Base-by-base conservation (phyloP, 2,329 filamentous ascomycete species). In the Fusarium subtropicale region DNA sequence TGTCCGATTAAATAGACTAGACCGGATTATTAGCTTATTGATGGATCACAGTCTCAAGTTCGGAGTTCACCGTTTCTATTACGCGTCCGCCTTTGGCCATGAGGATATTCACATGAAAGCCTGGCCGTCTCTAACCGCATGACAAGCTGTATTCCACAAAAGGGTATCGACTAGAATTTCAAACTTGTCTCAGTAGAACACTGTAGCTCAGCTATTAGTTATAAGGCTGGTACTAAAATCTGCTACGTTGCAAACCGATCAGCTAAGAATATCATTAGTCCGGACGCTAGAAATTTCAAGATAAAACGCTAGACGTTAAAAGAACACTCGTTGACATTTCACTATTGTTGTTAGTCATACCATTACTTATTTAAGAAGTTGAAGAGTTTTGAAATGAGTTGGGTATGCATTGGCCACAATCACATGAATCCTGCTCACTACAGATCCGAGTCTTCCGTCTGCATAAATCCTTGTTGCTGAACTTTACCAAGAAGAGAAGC, bases 401-500 rank as follows among this genome's bases (percentile, higher is more conserved):
- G 16, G 26, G 9, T 2, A 46, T 30, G 42, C 42, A 46, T 46
- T 13, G 26, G 22, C 9, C 12, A 18, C 28, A 52, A 39, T 52
- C 48, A 52, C 48, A 52, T 41, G 48, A 52, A 52, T 12, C 10
- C 8, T 18, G 22, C 28, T 18, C 38, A 3, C 47, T 26, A 18
- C 24, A 36, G 48, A 39, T 41, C 48, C 48, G 48, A 18, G 22
- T 12, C 13, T 52, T 52, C 34, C 48, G 48, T 36, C 22, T 20
- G n/a, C 5, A 20, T 2, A 46, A n/a, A 52, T 50, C 34, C 34
- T 26, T 41, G 48, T 16, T 4, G 5, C 2, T 30, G 33, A 52
- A 41, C 44, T 62, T 55, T 33, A 24, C 59, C 52, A 55, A 39
- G 36, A 52, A 13, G 48, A 52, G 48, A 52, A 52, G 48, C 48